Base-by-base conservation (phyloP, 106 monocot species). In the Dioscorea dumetorum region DNA sequence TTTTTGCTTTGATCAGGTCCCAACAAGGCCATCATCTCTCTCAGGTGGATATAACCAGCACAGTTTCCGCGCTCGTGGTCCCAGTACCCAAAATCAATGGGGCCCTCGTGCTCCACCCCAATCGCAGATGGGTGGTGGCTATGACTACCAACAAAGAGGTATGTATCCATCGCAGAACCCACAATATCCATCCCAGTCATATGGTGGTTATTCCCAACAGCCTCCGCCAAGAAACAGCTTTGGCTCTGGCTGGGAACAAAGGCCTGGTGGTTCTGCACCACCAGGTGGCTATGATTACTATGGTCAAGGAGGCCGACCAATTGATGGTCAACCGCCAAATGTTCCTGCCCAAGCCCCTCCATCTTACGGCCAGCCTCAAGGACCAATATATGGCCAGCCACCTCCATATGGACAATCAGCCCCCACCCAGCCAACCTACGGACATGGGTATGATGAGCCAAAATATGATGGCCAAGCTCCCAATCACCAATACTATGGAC, bases 271-370 rank as follows among this genome's bases (percentile, higher is more conserved):
- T 22, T 49, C 61, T 32, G 34, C 63, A 13, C 75, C 68, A 15
- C 20, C 66, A 60, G 73, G 83, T 34, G 79, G 87, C 34, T 84
- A 87, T 69, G 81, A 87, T 60, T 91, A 87, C 57, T 91, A 91
- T 70, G 73, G 79, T 19, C 87, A 86, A 60, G 84, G 88, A 13
- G 28, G 28, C 28, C 85, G 71, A 8, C 49, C 74, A 41, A 49
- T 62, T 16, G 80, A 74, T 21, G 48, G 24, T 2, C 90, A 80
- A 24, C 35, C 77, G 12, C 67, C 83, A 13, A 80, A 76, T 66
- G 49, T n/a, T 20, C 65, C 77, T 49, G 22, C 19, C 49, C 35
- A 76, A 21, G 52, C 62, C 22, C 48, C 56, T 10, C 54, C 33
- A 5, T 53, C 73, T 3, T 84, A 84, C 62, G 86, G 87, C 15